These are phyloP conservation scores for Sisymbrium irio DNA, from an alignment of 345 rosid species.

Conservation along the genomic window DNA sequence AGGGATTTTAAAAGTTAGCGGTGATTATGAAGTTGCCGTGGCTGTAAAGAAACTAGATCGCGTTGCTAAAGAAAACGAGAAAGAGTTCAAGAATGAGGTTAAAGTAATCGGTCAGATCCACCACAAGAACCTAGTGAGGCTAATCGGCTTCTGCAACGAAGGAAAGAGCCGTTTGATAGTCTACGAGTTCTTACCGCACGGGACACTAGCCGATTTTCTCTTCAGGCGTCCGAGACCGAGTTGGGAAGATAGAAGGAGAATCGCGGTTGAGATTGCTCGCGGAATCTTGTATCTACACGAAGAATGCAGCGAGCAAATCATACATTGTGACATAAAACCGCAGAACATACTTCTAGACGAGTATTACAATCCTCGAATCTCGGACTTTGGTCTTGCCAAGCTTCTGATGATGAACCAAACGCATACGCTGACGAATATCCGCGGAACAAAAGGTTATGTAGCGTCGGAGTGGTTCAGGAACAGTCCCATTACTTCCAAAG, in stretches of 20 bases:
- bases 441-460: conserved; percentile 49
- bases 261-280: conserved; percentile 34
- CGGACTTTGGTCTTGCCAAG: conserved; percentile 51
- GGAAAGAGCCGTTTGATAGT: conserved; percentile 39
- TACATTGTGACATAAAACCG: conserved; percentile 53
- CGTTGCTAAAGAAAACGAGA: conserved; percentile 34
- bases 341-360: conserved; percentile 47
- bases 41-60: conserved; percentile 48
- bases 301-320: conserved; percentile 46
- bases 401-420: conserved; percentile 41
- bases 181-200: conserved; percentile 45
- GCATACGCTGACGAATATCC: conserved; percentile 35
- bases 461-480: conserved; percentile 52
- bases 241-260: conserved; percentile 42
- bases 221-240: conserved; percentile 35
- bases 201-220: conserved; percentile 36
- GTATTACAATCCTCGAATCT: conserved; percentile 27
- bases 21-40: conserved; percentile 32
- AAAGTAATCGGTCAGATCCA: conserved; percentile 42
- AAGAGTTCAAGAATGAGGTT: conserved; percentile 46
- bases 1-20: conserved; percentile 26
- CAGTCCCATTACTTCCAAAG: conserved; percentile 31
- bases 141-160: conserved; percentile 44
- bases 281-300: conserved; percentile 50
- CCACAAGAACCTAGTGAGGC: conserved; percentile 51